Percentiles rank a stretch among this genome's conserved stretches.
These are phyloP conservation scores for Nakaseomyces kungkrabaensis DNA, from an alignment of 1,139 yeast species.

Conservation along the genomic window DNA sequence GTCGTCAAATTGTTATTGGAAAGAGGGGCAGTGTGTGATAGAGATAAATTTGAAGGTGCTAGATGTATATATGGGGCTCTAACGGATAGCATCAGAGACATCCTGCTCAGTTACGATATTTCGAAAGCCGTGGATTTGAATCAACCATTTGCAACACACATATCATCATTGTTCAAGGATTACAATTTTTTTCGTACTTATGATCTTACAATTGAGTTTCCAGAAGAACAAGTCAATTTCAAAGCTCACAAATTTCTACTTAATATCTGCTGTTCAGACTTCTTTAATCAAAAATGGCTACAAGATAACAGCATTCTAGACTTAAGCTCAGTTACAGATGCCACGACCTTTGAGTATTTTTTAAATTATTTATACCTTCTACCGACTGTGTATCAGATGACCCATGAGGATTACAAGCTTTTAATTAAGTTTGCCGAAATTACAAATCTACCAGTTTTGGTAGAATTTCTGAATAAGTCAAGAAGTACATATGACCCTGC, in stretches of 20 bases:
- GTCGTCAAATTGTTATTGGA: constrained; percentile 52
- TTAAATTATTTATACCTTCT: constrained; percentile 46
- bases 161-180: constrained; percentile 41
- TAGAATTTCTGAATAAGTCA: constrained; percentile 27
- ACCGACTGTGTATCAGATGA: constrained; percentile 32
- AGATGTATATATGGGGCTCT: constrained; percentile 73
- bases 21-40: constrained; percentile 65
- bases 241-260: constrained; percentile 33
- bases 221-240: constrained; percentile 6
- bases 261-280: constrained; percentile 23
- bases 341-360: constrained; percentile 25
- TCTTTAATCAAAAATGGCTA: not conserved
- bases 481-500: constrained; percentile 21
- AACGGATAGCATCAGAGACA: constrained; percentile 51
- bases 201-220: constrained; percentile 34
- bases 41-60: constrained; percentile 74
- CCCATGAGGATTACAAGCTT: constrained; percentile 24
- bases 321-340: constrained; percentile 23
- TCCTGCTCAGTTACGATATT: constrained; percentile 52
- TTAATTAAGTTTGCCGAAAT: constrained; percentile 32
- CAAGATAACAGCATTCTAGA: not conserved
- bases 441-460: constrained; percentile 34
- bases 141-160: constrained; percentile 70
- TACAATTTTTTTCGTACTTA: constrained; percentile 26
- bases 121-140: constrained; percentile 56